These are phyloP conservation scores for Hymenochaete sp. DNA, from an alignment of 1,284 basidiomycete species.

Conservation along the genomic window DNA sequence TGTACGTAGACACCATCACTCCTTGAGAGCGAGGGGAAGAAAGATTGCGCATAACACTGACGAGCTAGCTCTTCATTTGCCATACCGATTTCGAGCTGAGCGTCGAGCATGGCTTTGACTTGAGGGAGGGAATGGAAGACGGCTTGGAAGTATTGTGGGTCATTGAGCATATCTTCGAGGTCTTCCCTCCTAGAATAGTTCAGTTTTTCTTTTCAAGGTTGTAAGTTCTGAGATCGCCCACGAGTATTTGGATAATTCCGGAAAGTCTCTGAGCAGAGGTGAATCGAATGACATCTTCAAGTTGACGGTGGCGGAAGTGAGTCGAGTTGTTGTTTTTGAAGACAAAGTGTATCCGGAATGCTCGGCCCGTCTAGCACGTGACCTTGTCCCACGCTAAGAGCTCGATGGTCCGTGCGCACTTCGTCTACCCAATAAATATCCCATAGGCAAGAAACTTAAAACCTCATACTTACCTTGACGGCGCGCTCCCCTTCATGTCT, in stretches of 20 bases:
- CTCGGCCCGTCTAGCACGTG: too few relatives aligned
- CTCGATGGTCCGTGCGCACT: conserved; percentile 1
- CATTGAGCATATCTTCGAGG: conserved; percentile 77
- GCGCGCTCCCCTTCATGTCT: conserved; percentile 30
- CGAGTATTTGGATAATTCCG: conserved; percentile 63
- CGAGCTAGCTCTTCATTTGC: conserved; percentile 81
- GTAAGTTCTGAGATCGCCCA: conserved; percentile 28
- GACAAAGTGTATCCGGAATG: too few relatives aligned
- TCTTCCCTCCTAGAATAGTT: conserved; percentile 57
- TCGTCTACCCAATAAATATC: neutral
- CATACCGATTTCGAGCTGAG: conserved; percentile 67
- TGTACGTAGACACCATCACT: conserved; percentile 29
- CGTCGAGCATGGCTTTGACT: conserved; percentile 66
- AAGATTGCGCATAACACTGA: conserved; percentile 39
- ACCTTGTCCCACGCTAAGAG: too few relatives aligned
- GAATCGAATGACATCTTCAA: conserved; percentile 23
- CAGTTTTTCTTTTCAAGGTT: neutral
- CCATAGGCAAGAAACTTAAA: neutral
- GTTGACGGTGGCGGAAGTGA: neutral
- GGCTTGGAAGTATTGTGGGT: conserved; percentile 80
- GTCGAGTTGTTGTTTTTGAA: too few relatives aligned
- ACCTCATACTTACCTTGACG: conserved; percentile 39
- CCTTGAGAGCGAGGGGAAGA: neutral
- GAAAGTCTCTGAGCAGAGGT: conserved; percentile 54
- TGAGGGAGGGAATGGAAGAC: conserved; percentile 70